Evolutionary conservation across 108 stramenopile genomes (phyloP).

Genomic region (Pseudonitzschia delicatissima): DNA sequence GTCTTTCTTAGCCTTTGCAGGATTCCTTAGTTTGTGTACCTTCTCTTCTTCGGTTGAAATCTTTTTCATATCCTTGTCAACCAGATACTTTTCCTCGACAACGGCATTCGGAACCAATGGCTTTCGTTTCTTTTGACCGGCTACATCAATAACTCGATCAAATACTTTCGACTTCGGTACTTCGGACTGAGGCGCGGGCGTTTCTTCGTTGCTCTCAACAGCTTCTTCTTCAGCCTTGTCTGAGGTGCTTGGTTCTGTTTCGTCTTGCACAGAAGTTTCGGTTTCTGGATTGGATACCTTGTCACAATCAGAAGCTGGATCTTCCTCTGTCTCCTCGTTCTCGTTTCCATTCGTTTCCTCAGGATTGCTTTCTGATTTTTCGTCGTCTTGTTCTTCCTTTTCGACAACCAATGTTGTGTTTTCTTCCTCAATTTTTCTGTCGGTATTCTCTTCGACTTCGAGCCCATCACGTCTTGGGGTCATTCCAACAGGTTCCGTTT

Average conservation of each 20-base stretch:
- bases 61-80: neutral
- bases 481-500: constrained; percentile 15
- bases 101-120: constrained; percentile 8
- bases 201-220: neutral
- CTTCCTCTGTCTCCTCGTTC: neutral
- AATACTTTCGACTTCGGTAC: constrained; percentile 8
- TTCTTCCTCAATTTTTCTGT: neutral
- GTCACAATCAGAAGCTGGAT: neutral
- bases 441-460: constrained; percentile 2
- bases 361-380: neutral
- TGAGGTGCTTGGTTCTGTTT: neutral
- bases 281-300: neutral
- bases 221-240: neutral
- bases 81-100: constrained; percentile 17
- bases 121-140: neutral
- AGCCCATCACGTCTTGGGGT: constrained; percentile 1
- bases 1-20: neutral
- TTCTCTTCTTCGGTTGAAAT: neutral
- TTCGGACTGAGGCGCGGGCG: neutral
- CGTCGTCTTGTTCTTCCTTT: neutral
- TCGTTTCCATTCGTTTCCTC: neutral
- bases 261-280: neutral
- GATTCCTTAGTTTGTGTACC: neutral
- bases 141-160: constrained; percentile 1
- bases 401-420: neutral